Evolutionary conservation across 495 filamentous ascomycete species (phyloP).

Genomic region (Monascus purpureus): DNA sequence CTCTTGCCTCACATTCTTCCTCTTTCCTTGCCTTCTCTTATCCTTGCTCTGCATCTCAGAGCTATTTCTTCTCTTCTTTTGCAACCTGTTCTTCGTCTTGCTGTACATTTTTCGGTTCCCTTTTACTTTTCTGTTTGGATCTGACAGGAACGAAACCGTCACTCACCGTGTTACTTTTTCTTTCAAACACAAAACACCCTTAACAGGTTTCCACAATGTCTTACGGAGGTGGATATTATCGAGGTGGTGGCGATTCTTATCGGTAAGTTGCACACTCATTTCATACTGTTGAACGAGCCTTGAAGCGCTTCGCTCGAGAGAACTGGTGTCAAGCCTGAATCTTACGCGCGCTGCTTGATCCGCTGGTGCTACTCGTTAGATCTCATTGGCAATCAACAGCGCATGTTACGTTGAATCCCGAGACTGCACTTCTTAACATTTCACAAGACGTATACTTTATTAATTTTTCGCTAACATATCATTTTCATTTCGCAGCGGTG

Average conservation of each 20-base stretch:
- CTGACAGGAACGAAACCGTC: too few relatives aligned
- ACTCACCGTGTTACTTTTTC: constrained; percentile 5
- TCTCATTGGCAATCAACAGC: too few relatives aligned
- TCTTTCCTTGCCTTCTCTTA: constrained; percentile 2
- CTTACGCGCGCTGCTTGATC: too few relatives aligned
- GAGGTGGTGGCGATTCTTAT: constrained; percentile 31
- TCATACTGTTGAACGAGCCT: constrained; percentile 8
- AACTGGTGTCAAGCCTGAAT: too few relatives aligned
- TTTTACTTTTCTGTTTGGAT: constrained; percentile 4
- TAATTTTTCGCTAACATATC: too few relatives aligned
- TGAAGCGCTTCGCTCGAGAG: too few relatives aligned
- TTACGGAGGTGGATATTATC: constrained; percentile 55
- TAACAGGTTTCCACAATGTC: constrained; percentile 39
- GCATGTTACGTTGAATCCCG: too few relatives aligned
- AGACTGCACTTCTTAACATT: too few relatives aligned
- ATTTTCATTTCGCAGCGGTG: too few relatives aligned
- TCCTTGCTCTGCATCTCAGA: neutral
- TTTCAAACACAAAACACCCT: constrained; percentile 9
- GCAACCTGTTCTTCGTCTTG: constrained; percentile 5
- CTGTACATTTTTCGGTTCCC: constrained; percentile 6
- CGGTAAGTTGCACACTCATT: constrained; percentile 18
- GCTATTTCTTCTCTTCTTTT: neutral
- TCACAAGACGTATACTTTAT: too few relatives aligned
- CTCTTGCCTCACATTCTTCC: constrained; percentile 1
- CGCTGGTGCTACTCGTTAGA: too few relatives aligned